Percentiles rank a stretch among this genome's conserved stretches.
Conservation (phyloP, 2,329 filamentous ascomycete species). For the Cadophora malorum region DNA sequence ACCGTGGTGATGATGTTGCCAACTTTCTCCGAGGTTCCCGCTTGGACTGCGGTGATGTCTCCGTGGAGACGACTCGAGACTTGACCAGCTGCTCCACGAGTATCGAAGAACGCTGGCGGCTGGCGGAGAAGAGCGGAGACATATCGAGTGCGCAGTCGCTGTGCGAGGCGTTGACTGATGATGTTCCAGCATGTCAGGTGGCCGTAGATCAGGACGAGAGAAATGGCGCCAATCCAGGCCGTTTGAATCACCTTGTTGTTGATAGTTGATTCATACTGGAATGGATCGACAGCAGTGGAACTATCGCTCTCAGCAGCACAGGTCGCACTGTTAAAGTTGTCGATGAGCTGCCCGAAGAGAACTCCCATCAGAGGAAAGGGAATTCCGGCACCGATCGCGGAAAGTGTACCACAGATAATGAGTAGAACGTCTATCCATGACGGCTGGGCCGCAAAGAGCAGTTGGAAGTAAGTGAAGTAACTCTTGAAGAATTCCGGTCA, state of each 20-base stretch:
- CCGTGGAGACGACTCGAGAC: constrained; percentile 8
- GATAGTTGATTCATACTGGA: constrained; percentile 20
- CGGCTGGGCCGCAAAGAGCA: constrained; percentile 31
- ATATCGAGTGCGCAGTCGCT: constrained; percentile 12
- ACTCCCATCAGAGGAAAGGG: constrained; percentile 71
- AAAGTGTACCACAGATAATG: constrained; percentile 50
- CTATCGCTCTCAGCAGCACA: constrained; percentile 25
- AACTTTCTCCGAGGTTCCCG: constrained; percentile 17
- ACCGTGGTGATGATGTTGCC: constrained; percentile 6
- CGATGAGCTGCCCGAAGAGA: constrained; percentile 68
- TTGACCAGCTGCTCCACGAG: constrained; percentile 13
- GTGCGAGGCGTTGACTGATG: constrained; percentile 17
- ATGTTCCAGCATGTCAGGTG: constrained; percentile 20
- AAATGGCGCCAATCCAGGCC: constrained; percentile 37
- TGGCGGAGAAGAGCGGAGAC: constrained; percentile 12
- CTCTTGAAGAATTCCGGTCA: constrained; percentile 8
- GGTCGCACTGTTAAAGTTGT: constrained; percentile 65
- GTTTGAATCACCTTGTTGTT: constrained; percentile 64
- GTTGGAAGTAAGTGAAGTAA: constrained; percentile 25
- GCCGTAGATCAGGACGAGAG: constrained; percentile 15
- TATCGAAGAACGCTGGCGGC: constrained; percentile 12
- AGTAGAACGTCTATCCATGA: constrained; percentile 42
- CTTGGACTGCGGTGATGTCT: constrained; percentile 14
- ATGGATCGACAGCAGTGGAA: constrained; percentile 9
- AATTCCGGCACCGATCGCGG: constrained; percentile 61